phyloP scores from a whole-genome alignment of 2,329 filamentous ascomycete species.

The Neofusicoccum umdonicola region DNA sequence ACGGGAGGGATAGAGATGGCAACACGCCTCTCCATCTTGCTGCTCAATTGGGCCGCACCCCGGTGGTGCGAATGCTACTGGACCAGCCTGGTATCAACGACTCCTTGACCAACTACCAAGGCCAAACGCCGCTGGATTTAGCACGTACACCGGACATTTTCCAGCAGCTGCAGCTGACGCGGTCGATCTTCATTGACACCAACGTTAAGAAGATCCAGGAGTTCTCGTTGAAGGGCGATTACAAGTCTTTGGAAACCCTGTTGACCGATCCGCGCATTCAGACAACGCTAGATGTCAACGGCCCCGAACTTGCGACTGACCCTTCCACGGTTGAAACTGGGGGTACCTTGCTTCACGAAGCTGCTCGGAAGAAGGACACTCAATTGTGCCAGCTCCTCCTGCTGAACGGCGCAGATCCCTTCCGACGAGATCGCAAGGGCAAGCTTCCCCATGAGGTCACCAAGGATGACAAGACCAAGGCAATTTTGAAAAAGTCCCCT shows the following conservation, averaged over 20 bases:
- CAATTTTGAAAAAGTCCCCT: constrained; percentile 89
- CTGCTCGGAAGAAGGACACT: constrained; percentile 80
- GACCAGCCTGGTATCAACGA: constrained; percentile 86
- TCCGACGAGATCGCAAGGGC: constrained; percentile 89
- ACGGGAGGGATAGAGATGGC: constrained; percentile 86
- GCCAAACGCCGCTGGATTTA: constrained; percentile 77
- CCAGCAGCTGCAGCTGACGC: constrained; percentile 85
- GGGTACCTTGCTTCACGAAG: constrained; percentile 92
- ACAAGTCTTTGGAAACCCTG: constrained; percentile 73
- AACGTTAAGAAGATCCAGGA: constrained; percentile 83
- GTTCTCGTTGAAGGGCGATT: constrained; percentile 69
- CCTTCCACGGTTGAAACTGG: constrained; percentile 72
- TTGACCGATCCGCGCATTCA: constrained; percentile 83
- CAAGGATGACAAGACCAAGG: constrained; percentile 84
- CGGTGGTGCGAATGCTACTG: constrained; percentile 79
- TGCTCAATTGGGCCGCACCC: constrained; percentile 73
- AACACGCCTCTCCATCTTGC: constrained; percentile 92
- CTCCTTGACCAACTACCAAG: constrained; percentile 77
- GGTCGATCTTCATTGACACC: constrained; percentile 83
- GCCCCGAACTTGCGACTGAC: constrained; percentile 82
- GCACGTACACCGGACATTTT: constrained; percentile 93
- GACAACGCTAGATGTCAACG: constrained; percentile 88
- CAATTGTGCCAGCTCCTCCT: constrained; percentile 86
- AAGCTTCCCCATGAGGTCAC: constrained; percentile 96
- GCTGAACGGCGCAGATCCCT: constrained; percentile 92